Base-by-base conservation (phyloP, 768 basidiomycete genomes). In the Mycena rebaudengoi region DNA sequence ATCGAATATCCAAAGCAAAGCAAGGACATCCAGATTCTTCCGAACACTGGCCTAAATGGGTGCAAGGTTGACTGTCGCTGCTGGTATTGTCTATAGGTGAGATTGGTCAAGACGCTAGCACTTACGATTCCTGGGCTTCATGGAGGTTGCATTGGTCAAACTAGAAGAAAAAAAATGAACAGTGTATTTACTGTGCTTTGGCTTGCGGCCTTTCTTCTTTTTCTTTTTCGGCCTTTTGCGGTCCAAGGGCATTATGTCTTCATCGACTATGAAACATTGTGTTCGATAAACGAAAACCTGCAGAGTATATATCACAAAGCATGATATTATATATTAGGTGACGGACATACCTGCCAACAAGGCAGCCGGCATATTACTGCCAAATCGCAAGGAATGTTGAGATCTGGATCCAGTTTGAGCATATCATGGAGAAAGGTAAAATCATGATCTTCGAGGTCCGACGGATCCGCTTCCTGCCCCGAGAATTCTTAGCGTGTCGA, bases 311-410 rank as follows among this genome's bases (percentile, higher is more conserved):
- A n/a, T n/a, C n/a, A 33, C n/a, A n/a, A n/a, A n/a, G n/a, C n/a
- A 32, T 5, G 5, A 6, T 3, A 49, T 2, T n/a, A 49, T 5
- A 49, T 10, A 32, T 4, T 18, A 20, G 8, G 11, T 3, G 29
- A 23, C 30, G 7, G 33, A 61, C 65, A 35, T 62, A 83, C 86
- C 74, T 88, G 79, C 30, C 73, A 71, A 61, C 87, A 89, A 16
- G 79, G 77, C 60, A 78, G 83, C 12, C 80, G 76, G 50, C 82
- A 83, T 28, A 88, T 78, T 1, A 75, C 64, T 21, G 86, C 82
- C 29, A 88, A 66, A 62, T 84, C 78, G 63, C 87, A 89, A 0
- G 86, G 85, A 20, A 70, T 64, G n/a, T n/a, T n/a, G n/a, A 79
- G 57, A 55, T 87, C 81, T 12, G 87, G 85, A 12, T 76, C 70